Evolutionary conservation across 495 filamentous ascomycete species (phyloP).

Genomic region (Aspergillus ostianus): DNA sequence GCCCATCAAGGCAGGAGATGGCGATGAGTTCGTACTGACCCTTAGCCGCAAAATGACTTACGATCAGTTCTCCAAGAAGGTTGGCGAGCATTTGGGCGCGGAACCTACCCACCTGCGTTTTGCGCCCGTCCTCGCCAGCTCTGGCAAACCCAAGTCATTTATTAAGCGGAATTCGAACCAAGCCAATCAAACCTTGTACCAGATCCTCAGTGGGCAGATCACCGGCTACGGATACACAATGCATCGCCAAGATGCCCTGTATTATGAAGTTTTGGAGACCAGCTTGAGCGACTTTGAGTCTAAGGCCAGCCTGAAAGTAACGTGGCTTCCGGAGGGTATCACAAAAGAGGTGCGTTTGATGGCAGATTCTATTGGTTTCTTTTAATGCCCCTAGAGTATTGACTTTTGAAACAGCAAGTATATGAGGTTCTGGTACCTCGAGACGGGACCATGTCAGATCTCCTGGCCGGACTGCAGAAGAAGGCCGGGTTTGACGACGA

Average conservation of each 20-base stretch:
- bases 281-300: conserved; percentile 89
- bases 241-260: conserved; percentile 73
- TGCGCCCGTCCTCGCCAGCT: conserved; percentile 72
- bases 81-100: conserved; percentile 74
- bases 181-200: conserved; percentile 62
- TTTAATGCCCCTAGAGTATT: not conserved
- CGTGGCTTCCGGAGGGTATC: conserved; percentile 84
- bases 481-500: conserved; percentile 79
- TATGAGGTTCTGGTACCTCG: conserved; percentile 83
- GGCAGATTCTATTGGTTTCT: not conserved
- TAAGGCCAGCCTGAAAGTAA: conserved; percentile 79
- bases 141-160: conserved; percentile 67
- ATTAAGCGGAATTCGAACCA: conserved; percentile 69
- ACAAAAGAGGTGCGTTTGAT: conserved; percentile 71
- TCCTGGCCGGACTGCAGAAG: conserved; percentile 69
- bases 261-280: conserved; percentile 90
- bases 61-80: conserved; percentile 82
- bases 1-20: conserved; percentile 35
- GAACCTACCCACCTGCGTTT: conserved; percentile 87
- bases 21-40: conserved; percentile 65
- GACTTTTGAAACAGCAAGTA: conserved; percentile 50
- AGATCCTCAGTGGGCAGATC: conserved; percentile 69
- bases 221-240: conserved; percentile 60
- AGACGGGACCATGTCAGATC: conserved; percentile 71
- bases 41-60: conserved; percentile 88